A percentile compares a stretch with the other conserved stretches of the same genome.
These are phyloP conservation scores for Ambrosiella xylebori DNA, from an alignment of 2,329 filamentous ascomycete genomes.

Conservation along the genomic window DNA sequence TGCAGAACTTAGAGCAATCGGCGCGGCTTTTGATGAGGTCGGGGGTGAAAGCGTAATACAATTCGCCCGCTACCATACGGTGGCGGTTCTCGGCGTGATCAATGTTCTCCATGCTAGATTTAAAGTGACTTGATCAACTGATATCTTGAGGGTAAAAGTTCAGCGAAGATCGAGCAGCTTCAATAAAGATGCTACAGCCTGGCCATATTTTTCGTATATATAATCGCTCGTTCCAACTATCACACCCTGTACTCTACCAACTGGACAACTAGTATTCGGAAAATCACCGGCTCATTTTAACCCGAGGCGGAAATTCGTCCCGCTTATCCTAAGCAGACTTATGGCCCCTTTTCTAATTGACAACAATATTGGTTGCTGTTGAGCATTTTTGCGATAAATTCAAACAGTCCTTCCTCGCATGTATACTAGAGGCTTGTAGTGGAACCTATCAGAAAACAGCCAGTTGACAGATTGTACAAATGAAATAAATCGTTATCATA, in stretches of 20 bases:
- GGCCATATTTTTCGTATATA: background rate
- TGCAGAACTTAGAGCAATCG: constrained; percentile 44
- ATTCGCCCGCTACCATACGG: constrained; percentile 48
- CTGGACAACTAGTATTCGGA: background rate
- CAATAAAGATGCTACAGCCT: background rate
- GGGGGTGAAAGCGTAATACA: constrained; percentile 59
- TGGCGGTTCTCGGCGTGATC: constrained; percentile 7
- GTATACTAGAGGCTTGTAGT: no score
- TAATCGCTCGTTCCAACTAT: background rate
- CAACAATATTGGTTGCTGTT: no score
- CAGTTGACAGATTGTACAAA: no score
- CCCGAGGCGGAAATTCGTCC: background rate
- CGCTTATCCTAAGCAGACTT: background rate
- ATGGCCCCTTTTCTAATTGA: background rate
- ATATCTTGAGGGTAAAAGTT: background rate
- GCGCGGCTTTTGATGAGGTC: constrained; percentile 44
- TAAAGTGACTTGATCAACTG: background rate
- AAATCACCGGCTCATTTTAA: background rate
- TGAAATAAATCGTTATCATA: no score
- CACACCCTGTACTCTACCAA: background rate
- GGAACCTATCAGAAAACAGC: no score
- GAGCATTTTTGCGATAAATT: no score
- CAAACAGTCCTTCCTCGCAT: no score
- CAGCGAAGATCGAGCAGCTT: background rate
- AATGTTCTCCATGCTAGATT: background rate